These are phyloP conservation scores for Prunella vulgaris DNA, from an alignment of 257 asterid species.

Conservation along the genomic window DNA sequence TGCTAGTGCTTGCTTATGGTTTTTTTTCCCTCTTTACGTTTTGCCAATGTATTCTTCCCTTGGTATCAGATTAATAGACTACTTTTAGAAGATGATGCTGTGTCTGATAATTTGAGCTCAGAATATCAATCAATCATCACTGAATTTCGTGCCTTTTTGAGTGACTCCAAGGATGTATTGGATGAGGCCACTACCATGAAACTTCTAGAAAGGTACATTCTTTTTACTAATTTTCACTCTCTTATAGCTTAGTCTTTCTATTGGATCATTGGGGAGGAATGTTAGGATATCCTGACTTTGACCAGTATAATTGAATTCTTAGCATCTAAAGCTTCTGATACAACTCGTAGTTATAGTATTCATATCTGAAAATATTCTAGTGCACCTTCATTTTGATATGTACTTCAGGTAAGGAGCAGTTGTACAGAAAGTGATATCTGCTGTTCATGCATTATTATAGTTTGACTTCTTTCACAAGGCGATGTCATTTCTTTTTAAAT, in stretches of 20 bases:
- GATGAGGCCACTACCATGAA: conserved; percentile 97
- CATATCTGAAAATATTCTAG: background rate
- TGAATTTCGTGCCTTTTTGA: conserved; percentile 87
- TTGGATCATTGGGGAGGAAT: conserved; percentile 1
- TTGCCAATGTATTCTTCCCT: conserved; percentile 16
- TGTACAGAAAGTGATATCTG: background rate
- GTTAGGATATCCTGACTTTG: conserved; percentile 2
- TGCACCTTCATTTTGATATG: background rate
- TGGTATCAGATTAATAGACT: conserved; percentile 71
- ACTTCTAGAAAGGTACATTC: conserved; percentile 74
- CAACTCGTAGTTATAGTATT: background rate
- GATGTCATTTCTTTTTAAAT: conserved; percentile 8
- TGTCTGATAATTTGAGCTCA: conserved; percentile 42
- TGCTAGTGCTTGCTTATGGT: background rate
- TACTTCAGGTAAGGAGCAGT: conserved; percentile 4
- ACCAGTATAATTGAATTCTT: background rate
- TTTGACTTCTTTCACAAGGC: conserved; percentile 16
- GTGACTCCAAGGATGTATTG: conserved; percentile 92
- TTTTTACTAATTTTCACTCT: conserved; percentile 16
- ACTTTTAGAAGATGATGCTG: conserved; percentile 80
- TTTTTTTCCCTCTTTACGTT: background rate
- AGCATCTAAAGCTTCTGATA: conserved; percentile 19
- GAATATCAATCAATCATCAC: conserved; percentile 71
- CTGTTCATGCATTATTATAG: conserved; percentile 12
- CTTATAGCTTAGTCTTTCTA: background rate